Base-by-base conservation (phyloP, 331 rosid genomes). In the Erythrophleum ivorense region DNA sequence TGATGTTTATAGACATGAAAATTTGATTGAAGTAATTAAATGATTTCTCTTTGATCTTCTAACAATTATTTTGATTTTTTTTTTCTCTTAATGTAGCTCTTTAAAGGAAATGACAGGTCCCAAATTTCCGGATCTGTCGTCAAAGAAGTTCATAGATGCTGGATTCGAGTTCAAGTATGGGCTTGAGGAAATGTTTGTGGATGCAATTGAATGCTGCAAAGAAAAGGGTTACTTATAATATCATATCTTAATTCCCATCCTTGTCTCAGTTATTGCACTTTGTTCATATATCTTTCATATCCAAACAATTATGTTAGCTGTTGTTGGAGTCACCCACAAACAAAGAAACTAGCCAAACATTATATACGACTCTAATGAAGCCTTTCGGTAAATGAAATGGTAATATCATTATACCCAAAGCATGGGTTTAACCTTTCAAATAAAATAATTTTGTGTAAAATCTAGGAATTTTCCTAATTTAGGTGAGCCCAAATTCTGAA, bases 121-220 rank as follows among this genome's bases (percentile, higher is more conserved):
- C 3, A 73, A 55, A 73, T 0, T 53, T 9, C 75, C 92, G 11
- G 18, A 76, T 71, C 21, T 86, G 7, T 84, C 85, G 29, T 84
- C 98, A 19, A 86, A 91, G 84, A 93, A 91, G 82, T 90, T 91
- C 46, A 46, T 75, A 67, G 91, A 90, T 84, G 77, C 77, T 29
- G 97, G 97, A 65, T 93, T 93, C 50, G 53, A 83, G 76, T 93
- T 83, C 52, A 85, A 88, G 80, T 70, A 88, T 70, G 86, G 88
- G 19, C 45, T 87, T 48, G 88, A 91, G 40, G 88, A 87, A 48
- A 93, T 81, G 82, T 75, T 89, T 46, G 83, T 73, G 4, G 97
- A 79, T 38, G 85, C 91, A 52, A 90, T 93, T 82, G 73, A 82
- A 46, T 86, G 92, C 52, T 87, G 91, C 85, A 90, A 85, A 63